Conservation (phyloP, 2,329 filamentous ascomycete species). For the Xylaria polymorpha region DNA sequence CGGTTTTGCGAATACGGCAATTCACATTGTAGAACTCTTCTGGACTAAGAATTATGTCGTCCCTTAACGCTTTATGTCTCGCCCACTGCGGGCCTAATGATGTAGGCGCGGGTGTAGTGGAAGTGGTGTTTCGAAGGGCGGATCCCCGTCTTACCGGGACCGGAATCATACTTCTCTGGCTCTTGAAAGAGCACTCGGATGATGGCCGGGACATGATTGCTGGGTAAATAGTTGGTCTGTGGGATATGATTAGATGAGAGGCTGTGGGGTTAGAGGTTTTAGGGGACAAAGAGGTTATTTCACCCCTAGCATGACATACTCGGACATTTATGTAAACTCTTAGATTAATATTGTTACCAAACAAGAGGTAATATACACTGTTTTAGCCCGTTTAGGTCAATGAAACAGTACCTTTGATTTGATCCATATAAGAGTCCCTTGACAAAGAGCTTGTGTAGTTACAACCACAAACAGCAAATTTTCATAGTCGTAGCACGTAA, state of each 20-base stretch:
- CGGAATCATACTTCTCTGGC: neutral
- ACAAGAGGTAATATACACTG: neutral
- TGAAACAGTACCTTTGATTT: neutral
- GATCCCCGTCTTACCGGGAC: neutral
- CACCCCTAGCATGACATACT: too few species aligned
- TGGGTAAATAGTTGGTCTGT: neutral
- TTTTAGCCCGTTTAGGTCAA: neutral
- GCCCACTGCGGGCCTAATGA: neutral
- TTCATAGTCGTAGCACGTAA: neutral
- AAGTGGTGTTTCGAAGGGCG: neutral
- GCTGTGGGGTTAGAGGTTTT: neutral
- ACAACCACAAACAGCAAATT: neutral
- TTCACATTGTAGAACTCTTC: slow-evolving; percentile 40
- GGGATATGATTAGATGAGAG: neutral
- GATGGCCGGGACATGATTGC: neutral
- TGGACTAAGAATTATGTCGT: slow-evolving; percentile 3
- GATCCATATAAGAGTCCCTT: neutral
- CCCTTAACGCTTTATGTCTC: slow-evolving; percentile 15
- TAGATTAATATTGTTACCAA: neutral
- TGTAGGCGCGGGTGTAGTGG: neutral
- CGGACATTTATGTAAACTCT: neutral
- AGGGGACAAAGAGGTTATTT: neutral
- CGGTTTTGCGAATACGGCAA: slow-evolving; percentile 36
- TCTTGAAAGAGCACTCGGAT: neutral
- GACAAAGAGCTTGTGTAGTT: neutral